These are phyloP conservation scores for Macrolepiota albuminosa DNA, from an alignment of 768 basidiomycete species.

Conservation along the genomic window DNA sequence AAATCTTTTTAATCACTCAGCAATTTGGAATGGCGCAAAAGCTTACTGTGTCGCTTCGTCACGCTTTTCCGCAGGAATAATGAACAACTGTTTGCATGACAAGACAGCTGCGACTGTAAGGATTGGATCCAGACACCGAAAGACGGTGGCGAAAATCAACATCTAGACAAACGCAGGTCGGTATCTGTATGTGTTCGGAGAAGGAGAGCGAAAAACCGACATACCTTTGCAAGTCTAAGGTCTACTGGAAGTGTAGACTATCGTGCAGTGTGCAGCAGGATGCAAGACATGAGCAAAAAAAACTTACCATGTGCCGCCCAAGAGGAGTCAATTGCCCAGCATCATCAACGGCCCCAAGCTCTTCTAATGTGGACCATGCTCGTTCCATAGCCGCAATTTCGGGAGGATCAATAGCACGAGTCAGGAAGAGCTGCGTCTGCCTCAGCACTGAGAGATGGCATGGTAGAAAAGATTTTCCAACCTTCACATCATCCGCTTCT, in stretches of 20 bases:
- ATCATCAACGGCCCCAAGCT: slow-evolving; percentile 72
- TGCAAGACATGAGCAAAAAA: not conserved
- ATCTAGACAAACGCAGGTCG: slow-evolving; percentile 44
- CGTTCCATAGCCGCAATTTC: slow-evolving; percentile 67
- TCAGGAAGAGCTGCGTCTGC: slow-evolving; percentile 49
- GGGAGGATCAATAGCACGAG: slow-evolving; percentile 82
- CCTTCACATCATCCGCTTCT: slow-evolving; percentile 75
- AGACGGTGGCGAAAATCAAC: slow-evolving; percentile 80
- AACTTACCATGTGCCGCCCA: slow-evolving; percentile 68
- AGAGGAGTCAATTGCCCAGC: slow-evolving; percentile 70
- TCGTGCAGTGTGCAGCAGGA: slow-evolving; percentile 1
- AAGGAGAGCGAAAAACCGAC: not conserved
- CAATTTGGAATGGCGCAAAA: not conserved
- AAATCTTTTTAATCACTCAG: not conserved
- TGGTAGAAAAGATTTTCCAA: slow-evolving; percentile 22
- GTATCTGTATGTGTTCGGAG: not conserved
- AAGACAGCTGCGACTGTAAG: slow-evolving; percentile 79
- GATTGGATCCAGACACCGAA: slow-evolving; percentile 77
- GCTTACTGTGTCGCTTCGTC: slow-evolving; percentile 72
- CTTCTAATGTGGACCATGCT: slow-evolving; percentile 67
- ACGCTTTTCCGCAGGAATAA: slow-evolving; percentile 75
- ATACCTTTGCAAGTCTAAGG: slow-evolving; percentile 78
- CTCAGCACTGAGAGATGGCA: not conserved
- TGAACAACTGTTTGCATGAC: slow-evolving; percentile 85
- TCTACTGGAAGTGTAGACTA: slow-evolving; percentile 87